These are phyloP conservation scores for Fonsecaea erecta DNA, from an alignment of 2,329 filamentous ascomycete genomes.

Conservation along the genomic window DNA sequence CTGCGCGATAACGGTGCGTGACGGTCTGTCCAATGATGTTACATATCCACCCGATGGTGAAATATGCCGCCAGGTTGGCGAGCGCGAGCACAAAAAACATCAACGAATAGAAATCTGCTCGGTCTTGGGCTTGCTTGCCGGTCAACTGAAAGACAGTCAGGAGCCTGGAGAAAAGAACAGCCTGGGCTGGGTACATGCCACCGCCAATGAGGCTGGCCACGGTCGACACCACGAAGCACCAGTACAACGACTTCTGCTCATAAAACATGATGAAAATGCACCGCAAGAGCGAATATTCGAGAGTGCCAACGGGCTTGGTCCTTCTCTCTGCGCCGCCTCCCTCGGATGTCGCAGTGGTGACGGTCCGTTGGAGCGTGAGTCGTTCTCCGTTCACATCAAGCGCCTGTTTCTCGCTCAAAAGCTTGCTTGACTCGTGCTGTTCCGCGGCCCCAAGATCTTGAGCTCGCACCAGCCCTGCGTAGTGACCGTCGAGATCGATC, in stretches of 20 bases:
- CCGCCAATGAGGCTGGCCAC: conserved; percentile 45
- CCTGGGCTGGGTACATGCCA: conserved; percentile 54
- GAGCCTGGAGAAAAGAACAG: conserved; percentile 44
- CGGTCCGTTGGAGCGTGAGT: conserved; percentile 21
- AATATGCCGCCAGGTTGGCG: conserved; percentile 47
- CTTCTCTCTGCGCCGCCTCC: conserved; percentile 29
- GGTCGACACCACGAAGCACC: conserved; percentile 42
- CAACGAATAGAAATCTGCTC: conserved; percentile 52
- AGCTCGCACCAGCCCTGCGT: conserved; percentile 56
- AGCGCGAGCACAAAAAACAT: conserved; percentile 55
- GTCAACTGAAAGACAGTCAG: conserved; percentile 38
- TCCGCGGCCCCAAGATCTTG: conserved; percentile 50
- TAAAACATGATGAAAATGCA: conserved; percentile 46
- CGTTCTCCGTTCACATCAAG: conserved; percentile 14
- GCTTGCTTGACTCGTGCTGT: conserved; percentile 17
- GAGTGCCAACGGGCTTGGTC: conserved; percentile 25
- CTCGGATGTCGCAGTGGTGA: conserved; percentile 26
- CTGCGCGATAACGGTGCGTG: conserved; percentile 34
- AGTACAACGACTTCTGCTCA: conserved; percentile 41
- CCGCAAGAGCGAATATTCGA: conserved; percentile 41
- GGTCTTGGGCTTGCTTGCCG: conserved; percentile 29
- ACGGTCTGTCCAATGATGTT: conserved; percentile 40
- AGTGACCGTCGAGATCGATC: conserved; percentile 64
- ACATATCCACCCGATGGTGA: conserved; percentile 43
- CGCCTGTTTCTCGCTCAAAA: conserved; percentile 20